These are phyloP conservation scores for Beauveria sp. DNA, from an alignment of 2,329 filamentous ascomycete species.

Conservation along the genomic window DNA sequence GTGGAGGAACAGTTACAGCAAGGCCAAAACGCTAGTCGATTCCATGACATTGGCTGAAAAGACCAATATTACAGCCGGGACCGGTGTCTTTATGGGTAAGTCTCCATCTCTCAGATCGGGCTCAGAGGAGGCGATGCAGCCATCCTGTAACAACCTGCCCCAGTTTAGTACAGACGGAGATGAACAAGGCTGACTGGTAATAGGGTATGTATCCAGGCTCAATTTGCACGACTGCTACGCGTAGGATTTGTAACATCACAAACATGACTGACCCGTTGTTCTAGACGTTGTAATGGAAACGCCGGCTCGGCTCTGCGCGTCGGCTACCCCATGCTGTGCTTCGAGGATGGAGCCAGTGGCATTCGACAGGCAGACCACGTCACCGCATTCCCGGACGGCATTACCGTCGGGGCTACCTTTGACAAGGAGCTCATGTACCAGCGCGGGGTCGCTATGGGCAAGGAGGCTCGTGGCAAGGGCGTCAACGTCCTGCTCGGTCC, in stretches of 20 bases:
- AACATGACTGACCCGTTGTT: not conserved
- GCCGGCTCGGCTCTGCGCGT: constrained; percentile 63
- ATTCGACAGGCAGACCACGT: constrained; percentile 66
- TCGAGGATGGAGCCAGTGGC: constrained; percentile 65
- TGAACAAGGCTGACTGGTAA: not conserved
- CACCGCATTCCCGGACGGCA: constrained; percentile 73
- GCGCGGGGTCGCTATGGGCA: constrained; percentile 59
- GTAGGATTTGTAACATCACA: too few species aligned
- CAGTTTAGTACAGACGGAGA: not conserved
- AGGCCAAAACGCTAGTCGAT: constrained; percentile 60
- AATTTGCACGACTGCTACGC: too few species aligned
- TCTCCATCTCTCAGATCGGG: not conserved
- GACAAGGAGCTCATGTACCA: constrained; percentile 65
- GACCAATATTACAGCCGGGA: constrained; percentile 67
- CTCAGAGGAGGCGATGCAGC: not conserved
- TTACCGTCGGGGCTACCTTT: constrained; percentile 67
- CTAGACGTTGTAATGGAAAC: constrained; percentile 64
- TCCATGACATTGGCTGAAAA: constrained; percentile 77
- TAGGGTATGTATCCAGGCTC: not conserved
- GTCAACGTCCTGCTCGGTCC: constrained; percentile 65
- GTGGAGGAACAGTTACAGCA: constrained; percentile 64
- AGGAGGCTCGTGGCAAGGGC: constrained; percentile 67
- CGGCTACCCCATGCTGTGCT: constrained; percentile 63
- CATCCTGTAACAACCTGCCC: not conserved
- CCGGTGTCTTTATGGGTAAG: constrained; percentile 61